Evolutionary conservation across 495 filamentous ascomycete genomes (phyloP), one percentile per base, ranked within the genome.

Genomic region (Chaetomium fimeti): DNA sequence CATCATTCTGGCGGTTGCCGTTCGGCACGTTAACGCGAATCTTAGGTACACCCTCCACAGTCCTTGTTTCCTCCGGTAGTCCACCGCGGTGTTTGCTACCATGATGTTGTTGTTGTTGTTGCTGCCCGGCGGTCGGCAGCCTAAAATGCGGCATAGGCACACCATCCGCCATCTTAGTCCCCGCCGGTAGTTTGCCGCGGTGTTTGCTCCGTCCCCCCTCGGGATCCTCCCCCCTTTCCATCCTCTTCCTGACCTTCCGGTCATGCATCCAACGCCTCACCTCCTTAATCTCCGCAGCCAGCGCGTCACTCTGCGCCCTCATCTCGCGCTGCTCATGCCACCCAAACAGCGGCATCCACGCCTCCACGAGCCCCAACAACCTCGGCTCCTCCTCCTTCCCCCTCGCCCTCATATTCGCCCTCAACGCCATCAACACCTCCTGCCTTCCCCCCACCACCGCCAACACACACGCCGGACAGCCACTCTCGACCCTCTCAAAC

Each of bases 391-490:
- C 57, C 8, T 66, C 64, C 59, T 73, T 74, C 25, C 57, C 53
- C 15, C 80, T 70, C 29, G 77, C 73, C 7, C 75, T 4, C 45
- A 81, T 61, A 27, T 71, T 71, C 6, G 76, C 68, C 47, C 76
- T 60, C 24, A 83, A 63, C 52, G 77, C 76, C 8, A 72, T 63
- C 6, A 83, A 63, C 2, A 73, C 54, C 16, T 71, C 66, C 11
- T 59, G 62, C 40, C 74, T 73, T 2, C 75, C 77, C n/a, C 80
- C 79, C 1, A 83, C 54, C 18, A 71, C 69, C 2, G 74, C 69
- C 15, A 83, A 65, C 32, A 81, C 76, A 61, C 81, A 83, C n/a
- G 79, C 80, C 55, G 78, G 70, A 49, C 81, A 83, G 5, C 73
- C 66, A 1, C 68, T 74, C 28, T 25, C 54, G 0, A 79, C 72